Base-by-base conservation (phyloP, 1,284 basidiomycete genomes). In the Chondrostereum purpureum region DNA sequence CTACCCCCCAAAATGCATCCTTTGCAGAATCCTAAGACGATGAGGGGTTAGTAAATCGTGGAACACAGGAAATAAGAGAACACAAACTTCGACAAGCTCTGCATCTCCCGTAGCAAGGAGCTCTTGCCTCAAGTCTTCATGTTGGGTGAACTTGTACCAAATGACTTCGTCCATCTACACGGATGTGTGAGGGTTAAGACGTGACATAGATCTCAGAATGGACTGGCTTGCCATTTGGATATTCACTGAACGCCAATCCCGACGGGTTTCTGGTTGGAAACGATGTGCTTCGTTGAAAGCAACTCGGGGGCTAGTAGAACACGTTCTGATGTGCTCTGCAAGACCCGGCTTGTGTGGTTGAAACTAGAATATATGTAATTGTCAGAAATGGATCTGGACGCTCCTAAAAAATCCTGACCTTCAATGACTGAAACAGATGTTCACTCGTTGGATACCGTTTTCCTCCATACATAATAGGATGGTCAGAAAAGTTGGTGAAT, bases 1-100 rank as follows among this genome's bases (percentile, higher is more conserved):
- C 83, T 46, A 76, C 60, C 17, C 83, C 83, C 83, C 82, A 85
- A 58, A 83, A 84, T 27, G 78, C 68, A 56, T 84, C 81, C 54
- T 76, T 77, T 49, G 77, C 75, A 10, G 80, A 81, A 53, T 80
- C 72, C 81, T 81, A 50, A 13, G 23, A 23, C 11, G 17, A 39
- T 4, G 24, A 34, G 23, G n/a, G 31, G 5, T 20, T 53, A 22
- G 43, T 11, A 19, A 16, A 49, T 50, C 35, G 43, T 45, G 5
- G 33, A 18, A 14, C 16, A 14, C n/a, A 48, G 42, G 40, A 38
- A 48, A 39, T 35, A 18, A 27, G 52, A 48, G 53, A 36, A 49
- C 49, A 44, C 64, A 47, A 56, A 80, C 82, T 69, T 84, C 80
- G 6, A 83, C 55, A 12, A 84, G 70, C 44, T 77, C 74, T 19